phyloP scores from a whole-genome alignment of 805 yeast species.

The Hanseniaspora occidentalis region DNA sequence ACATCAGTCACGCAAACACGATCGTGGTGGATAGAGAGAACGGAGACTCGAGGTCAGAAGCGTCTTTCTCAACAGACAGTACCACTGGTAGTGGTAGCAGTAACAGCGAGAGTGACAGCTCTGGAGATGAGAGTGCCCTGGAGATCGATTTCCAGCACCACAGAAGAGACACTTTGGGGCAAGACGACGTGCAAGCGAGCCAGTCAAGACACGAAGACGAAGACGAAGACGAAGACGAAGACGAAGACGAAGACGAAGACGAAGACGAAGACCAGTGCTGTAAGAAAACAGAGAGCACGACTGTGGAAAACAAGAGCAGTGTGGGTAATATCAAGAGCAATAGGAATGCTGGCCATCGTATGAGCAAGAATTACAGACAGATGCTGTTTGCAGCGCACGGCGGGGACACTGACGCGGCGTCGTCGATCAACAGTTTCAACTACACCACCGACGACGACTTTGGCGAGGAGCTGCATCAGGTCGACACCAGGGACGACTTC shows the following conservation, averaged over 20 bases:
- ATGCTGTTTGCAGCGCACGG: too few relatives aligned
- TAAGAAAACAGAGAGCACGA: too few relatives aligned
- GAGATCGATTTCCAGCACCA: slow-evolving; percentile 3
- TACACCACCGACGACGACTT: slow-evolving; percentile 6
- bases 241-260: neutral
- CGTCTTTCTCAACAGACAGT: neutral
- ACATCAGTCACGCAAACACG: neutral
- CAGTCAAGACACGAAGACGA: too few relatives aligned
- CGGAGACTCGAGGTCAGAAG: too few relatives aligned
- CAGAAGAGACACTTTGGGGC: slow-evolving; percentile 8
- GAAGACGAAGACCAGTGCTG: slow-evolving; percentile 7
- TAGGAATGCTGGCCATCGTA: too few relatives aligned
- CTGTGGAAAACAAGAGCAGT: too few relatives aligned
- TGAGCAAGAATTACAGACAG: too few relatives aligned
- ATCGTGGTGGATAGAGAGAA: neutral
- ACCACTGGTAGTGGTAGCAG: slow-evolving; percentile 1
- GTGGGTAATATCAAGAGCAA: too few relatives aligned
- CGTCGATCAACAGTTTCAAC: slow-evolving; percentile 2
- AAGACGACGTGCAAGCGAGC: slow-evolving; percentile 11
- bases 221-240: neutral
- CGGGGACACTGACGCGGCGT: neutral
- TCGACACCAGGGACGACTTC: slow-evolving; percentile 3
- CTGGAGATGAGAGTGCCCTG: too few relatives aligned
- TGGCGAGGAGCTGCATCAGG: slow-evolving; percentile 4
- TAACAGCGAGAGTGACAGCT: neutral